Evolutionary conservation across 2,329 filamentous ascomycete genomes (phyloP), one percentile per base, ranked within the genome.

Genomic region (Aspergillus sojae): DNA sequence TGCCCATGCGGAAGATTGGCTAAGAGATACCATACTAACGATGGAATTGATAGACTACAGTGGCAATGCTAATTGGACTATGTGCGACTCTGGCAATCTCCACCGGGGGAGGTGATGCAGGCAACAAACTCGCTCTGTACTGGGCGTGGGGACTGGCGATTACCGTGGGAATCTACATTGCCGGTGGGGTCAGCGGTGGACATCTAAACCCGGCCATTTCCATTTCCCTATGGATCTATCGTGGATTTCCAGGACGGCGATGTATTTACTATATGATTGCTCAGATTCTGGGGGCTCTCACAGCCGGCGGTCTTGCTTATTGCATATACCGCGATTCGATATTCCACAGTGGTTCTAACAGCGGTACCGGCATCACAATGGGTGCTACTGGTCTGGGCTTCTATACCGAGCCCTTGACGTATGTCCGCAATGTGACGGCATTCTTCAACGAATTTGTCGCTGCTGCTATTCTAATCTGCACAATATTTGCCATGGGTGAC

Each of bases 201-300:
- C 82, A 84, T 60, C 72, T 84, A n/a, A 84, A 83, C 56, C 82
- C 82, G 0, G 79, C 77, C 0, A 75, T 84, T 7, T 80, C 80
- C 0, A 73, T 83, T 21, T 53, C 71, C 1, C 64, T 78, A 3
- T 70, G 68, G 16, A 63, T 75, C 3, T 78, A 72, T 54, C 75
- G 76, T 3, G 77, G 77, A 12, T 78, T 79, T 45, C 77, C 76
- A 0, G 72, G 67, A 9, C 65, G 68, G 0, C 65, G 70, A 21
- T 70, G 69, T 4, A 48, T 67, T 1, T 61, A 69, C 0, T 79
- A 78, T 58, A 67, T 77, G n/a, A 50, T 71, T 2, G 74, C 75
- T 0, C 77, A 80, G 61, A 62, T 79, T 7, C 64, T 79, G 1
- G 77, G 76, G 3, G 73, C 74, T 6, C 73, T 80, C 45, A 71